A percentile compares a stretch with the other conserved stretches of the same genome.
These are phyloP conservation scores for Bipolaris bicolor DNA, from an alignment of 2,329 filamentous ascomycete species.

Conservation along the genomic window DNA sequence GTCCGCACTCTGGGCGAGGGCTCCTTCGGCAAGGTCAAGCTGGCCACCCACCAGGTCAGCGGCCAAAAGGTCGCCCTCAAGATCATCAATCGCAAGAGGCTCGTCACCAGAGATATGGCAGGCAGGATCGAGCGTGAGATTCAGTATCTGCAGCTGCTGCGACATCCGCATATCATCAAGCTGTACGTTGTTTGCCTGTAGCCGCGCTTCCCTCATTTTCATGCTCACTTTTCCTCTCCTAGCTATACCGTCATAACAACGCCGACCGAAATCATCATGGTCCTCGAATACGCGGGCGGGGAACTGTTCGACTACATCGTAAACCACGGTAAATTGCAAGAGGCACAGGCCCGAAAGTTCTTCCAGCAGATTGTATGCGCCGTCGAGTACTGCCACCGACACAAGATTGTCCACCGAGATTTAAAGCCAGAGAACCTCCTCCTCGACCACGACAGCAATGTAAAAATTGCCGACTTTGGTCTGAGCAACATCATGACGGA, in stretches of 20 bases:
- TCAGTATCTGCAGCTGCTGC: conserved; percentile 91
- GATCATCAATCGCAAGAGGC: conserved; percentile 94
- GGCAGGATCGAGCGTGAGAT: conserved; percentile 97
- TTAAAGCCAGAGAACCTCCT: conserved; percentile 96
- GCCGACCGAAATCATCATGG: conserved; percentile 95
- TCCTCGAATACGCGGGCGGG: conserved; percentile 94
- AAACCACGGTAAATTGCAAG: conserved; percentile 87
- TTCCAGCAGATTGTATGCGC: conserved; percentile 99
- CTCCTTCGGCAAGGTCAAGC: conserved; percentile 98
- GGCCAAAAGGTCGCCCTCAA: conserved; percentile 96
- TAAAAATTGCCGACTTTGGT: conserved; percentile 99
- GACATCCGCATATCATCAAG: conserved; percentile 99
- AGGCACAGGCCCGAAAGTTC: conserved; percentile 92
- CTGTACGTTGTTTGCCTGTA: conserved; percentile 64
- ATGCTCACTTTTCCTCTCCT: conserved; percentile 16
- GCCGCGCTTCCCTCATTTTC: background rate
- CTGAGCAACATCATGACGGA: conserved; percentile 99
- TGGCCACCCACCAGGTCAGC: conserved; percentile 89
- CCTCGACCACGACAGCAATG: conserved; percentile 92
- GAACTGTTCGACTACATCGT: conserved; percentile 99
- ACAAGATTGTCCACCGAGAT: conserved; percentile 98
- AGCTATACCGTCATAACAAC: conserved; percentile 98
- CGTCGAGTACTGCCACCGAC: conserved; percentile 97
- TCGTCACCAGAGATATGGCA: conserved; percentile 97
- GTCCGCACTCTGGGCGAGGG: conserved; percentile 92